Percentiles rank a stretch among this genome's conserved stretches.
phyloP scores from a whole-genome alignment of 192 early-diverging fungal genomes.

The Coemansia aciculifera region DNA sequence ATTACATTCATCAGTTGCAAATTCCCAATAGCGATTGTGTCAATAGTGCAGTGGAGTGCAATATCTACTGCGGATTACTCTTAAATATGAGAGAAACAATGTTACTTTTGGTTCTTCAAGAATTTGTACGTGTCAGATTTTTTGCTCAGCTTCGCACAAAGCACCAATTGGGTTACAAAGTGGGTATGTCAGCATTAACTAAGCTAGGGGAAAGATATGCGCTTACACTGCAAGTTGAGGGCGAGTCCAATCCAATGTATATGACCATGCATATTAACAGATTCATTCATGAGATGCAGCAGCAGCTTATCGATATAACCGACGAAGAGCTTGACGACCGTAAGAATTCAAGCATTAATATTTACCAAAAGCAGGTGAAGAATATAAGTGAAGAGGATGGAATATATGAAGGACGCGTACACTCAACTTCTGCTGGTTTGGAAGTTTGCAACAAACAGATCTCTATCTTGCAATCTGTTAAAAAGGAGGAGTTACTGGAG shows the following conservation, averaged over 20 bases:
- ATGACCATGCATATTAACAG: constrained; percentile 75
- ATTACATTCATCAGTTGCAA: constrained; percentile 2
- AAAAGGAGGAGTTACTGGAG: constrained; percentile 24
- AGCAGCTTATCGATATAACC: constrained; percentile 10
- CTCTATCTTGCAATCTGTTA: neutral
- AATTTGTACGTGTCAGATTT: constrained; percentile 74
- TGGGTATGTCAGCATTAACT: neutral
- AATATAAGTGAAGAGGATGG: constrained; percentile 64
- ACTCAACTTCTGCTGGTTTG: constrained; percentile 67
- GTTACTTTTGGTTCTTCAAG: constrained; percentile 62
- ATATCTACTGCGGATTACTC: neutral
- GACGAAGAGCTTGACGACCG: constrained; percentile 60
- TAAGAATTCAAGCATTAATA: constrained; percentile 56
- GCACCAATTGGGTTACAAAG: constrained; percentile 70
- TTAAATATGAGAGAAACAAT: neutral
- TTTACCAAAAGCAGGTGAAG: constrained; percentile 65
- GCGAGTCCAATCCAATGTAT: constrained; percentile 75
- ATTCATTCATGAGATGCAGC: constrained; percentile 63
- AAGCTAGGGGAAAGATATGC: neutral
- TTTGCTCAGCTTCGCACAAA: constrained; percentile 92
- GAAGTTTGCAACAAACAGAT: constrained; percentile 37
- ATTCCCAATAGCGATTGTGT: neutral
- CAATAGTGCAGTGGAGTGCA: neutral
- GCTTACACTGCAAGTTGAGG: constrained; percentile 48
- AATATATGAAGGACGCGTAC: constrained; percentile 64